Evolutionary conservation across 495 filamentous ascomycete genomes (phyloP), one percentile per base, ranked within the genome.

Genomic region (Pseudevernia furfuracea): DNA sequence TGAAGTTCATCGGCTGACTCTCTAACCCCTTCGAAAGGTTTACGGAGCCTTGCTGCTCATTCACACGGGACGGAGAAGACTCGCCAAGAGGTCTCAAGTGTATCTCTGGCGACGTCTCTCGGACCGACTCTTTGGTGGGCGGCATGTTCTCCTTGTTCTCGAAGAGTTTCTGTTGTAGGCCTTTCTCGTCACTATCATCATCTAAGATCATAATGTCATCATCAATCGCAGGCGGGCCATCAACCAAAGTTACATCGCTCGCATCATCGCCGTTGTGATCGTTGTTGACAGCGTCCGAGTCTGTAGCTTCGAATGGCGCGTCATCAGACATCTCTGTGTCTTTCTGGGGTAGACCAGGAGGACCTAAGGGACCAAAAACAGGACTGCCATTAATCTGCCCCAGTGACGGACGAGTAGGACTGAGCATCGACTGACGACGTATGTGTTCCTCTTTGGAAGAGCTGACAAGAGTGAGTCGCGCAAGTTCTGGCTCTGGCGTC

Each of bases 401-500:
- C 21, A 84, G 75, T 34, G 67, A 70, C n/a, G 76, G 72, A 57
- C 74, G 73, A 38, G 67, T 70, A 58, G 70, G 73, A 52, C 73
- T 72, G 32, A 82, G 76, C 11, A 82, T 85, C 14, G 85, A 87
- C 32, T 76, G 75, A 32, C 82, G 79, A 43, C 84, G 81, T 58
- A 83, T 81, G 6, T 77, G 78, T 21, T 79, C 82, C 71, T 86
- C 85, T 38, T 81, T 81, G 37, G 80, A 78, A 4, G 83, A 79
- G 63, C 81, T 87, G 65, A 87, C 82, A 52, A 94, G 78, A 4
- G 92, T 90, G 37, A 93, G 83, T 46, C 91, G 86, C 28, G 92
- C 93, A 66, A 97, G 82, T 66, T 94, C 88, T 59, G 84, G 84
- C 15, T 87, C 83, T 0, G 94, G 94, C 49, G 70, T 83, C 66